Conservation (phyloP, 345 rosid species). For the Lumnitzera littorea region DNA sequence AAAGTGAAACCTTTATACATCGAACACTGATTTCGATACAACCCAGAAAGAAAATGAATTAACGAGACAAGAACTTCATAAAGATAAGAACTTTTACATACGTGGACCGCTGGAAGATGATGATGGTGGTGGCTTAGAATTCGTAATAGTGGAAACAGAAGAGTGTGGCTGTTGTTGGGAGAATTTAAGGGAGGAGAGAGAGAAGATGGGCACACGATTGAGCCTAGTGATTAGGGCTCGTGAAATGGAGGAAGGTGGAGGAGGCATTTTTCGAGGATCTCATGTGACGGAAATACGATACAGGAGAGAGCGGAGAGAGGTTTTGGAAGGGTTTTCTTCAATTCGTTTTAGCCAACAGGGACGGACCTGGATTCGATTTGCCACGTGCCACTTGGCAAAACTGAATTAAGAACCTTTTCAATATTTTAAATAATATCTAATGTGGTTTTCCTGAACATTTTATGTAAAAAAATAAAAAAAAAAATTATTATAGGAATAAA, state of each 20-base stretch:
- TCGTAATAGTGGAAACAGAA: neutral
- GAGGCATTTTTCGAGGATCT: slow-evolving; percentile 14
- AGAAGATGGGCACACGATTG: slow-evolving; percentile 15
- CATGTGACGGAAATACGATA: slow-evolving; percentile 6
- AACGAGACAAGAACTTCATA: neutral
- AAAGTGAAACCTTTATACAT: slow-evolving; percentile 1
- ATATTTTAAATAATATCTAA: no score
- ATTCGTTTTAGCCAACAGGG: no score
- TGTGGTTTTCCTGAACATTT: no score
- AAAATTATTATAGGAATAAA: no score
- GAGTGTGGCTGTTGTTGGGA: slow-evolving; percentile 15
- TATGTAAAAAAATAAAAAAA: no score
- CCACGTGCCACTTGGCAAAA: no score
- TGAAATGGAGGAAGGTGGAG: slow-evolving; percentile 34
- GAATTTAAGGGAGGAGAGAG: slow-evolving; percentile 1
- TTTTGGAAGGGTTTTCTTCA: no score
- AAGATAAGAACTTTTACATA: slow-evolving; percentile 5
- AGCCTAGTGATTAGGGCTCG: slow-evolving; percentile 31
- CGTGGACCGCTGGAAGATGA: slow-evolving; percentile 34
- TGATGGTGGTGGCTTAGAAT: slow-evolving; percentile 2
- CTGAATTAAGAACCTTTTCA: no score
- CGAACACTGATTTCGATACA: neutral
- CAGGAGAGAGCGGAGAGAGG: neutral
- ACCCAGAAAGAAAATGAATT: no score
- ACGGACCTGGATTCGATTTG: no score